Evolutionary conservation across 306 rosid genomes (phyloP), one percentile per base, ranked within the genome.

Genomic region (Dryas drummondii): DNA sequence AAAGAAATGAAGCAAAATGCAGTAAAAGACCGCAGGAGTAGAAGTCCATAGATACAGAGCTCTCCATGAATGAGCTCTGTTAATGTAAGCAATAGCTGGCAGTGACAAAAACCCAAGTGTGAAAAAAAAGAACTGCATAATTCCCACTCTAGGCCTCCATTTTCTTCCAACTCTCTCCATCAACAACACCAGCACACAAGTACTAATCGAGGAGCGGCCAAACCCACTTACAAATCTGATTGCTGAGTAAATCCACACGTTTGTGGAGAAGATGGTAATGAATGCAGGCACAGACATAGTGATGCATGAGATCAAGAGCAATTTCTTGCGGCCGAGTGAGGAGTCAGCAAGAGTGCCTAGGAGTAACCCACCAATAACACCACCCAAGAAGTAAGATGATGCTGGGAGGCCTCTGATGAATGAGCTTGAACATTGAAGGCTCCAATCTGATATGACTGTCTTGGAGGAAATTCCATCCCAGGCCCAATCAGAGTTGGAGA

Each of bases 401-500:
- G 76, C 60, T 50, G 70, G 68, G 9, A 69, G 26, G 37, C 62
- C 76, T 9, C 52, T 58, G 54, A 87, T 46, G 63, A 87, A 70
- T 10, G 74, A 80, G 63, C 37, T 47, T 0, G 86, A 68, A 42
- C 90, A 86, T 62, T 84, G 65, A 17, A 86, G 82, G 22, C 42
- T 68, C 83, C 79, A 81, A 37, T 83, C 84, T 4, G 90, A 86
- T 73, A 86, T 79, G 70, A 79, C 74, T 65, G 90, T 78, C 1
- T 50, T 59, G 15, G 67, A 51, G 48, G 79, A 16, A 0, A 70
- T 73, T 49, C 49, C 70, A 56, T 86, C 77, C 87, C 87, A 86
- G 5, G 79, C 22, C 87, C 87, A 81, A 2, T 87, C 69, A 9
- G 76, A 68, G 4, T 5, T 70, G 10, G 83, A 64, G 7, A 86